Percentiles rank a stretch among this genome's conserved stretches.
Evolutionary conservation across 768 basidiomycete genomes (phyloP).

Genomic region (Kondoa subrosea): DNA sequence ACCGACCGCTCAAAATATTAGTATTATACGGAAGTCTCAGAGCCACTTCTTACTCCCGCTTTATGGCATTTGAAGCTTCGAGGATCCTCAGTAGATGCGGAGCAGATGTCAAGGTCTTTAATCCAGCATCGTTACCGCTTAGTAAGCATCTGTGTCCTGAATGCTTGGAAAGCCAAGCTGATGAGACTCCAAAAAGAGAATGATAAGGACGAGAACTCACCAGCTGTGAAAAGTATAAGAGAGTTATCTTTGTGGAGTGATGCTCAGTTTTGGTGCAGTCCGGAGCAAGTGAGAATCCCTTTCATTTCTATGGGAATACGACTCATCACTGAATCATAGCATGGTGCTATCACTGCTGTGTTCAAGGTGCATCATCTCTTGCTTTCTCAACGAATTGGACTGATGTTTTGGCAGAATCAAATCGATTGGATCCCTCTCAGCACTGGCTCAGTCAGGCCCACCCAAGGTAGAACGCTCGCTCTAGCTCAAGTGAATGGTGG

Average conservation of each 20-base stretch:
- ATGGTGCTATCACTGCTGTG: constrained; percentile 22
- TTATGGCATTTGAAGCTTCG: constrained; percentile 31
- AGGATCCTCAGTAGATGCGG: constrained; percentile 24
- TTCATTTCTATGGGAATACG: neutral
- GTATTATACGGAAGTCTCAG: constrained; percentile 31
- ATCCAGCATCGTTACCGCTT: neutral
- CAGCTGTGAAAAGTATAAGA: neutral
- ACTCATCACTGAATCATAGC: constrained; percentile 12
- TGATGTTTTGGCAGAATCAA: constrained; percentile 33
- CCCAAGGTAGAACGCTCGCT: constrained; percentile 31
- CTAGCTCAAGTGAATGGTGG: constrained; percentile 31
- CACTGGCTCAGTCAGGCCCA: constrained; percentile 31
- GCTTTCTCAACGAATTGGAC: too few species aligned
- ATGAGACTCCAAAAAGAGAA: neutral
- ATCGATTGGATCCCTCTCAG: constrained; percentile 34
- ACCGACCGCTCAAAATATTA: constrained; percentile 24
- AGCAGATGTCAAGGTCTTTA: neutral
- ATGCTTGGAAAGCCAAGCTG: neutral
- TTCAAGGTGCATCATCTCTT: too few species aligned
- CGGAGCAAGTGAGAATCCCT: neutral
- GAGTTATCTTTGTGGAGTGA: neutral
- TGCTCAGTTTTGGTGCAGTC: neutral
- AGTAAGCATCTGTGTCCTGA: neutral
- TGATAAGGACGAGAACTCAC: neutral
- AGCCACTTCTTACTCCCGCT: constrained; percentile 31